Evolutionary conservation across 164 flowering plant species (phyloP).

Genomic region (Warburgia ugandensis): DNA sequence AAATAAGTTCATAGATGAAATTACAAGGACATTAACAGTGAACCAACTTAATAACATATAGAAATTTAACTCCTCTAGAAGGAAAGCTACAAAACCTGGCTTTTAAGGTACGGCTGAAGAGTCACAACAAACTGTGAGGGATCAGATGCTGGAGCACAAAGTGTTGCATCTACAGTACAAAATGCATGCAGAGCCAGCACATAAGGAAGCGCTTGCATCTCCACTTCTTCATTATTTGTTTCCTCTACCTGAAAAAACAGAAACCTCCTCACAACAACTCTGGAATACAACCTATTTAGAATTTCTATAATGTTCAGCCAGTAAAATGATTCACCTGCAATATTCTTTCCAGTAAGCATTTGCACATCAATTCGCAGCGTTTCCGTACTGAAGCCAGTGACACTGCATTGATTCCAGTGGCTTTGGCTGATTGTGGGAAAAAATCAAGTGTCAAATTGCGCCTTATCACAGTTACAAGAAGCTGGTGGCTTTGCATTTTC

Average conservation of each 20-base stretch:
- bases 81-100: constrained; percentile 41
- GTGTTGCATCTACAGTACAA: constrained; percentile 83
- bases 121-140: constrained; percentile 95
- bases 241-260: constrained; percentile 60
- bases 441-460: constrained; percentile 90
- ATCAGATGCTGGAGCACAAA: constrained; percentile 90
- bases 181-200: constrained; percentile 86
- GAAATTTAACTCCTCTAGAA: neutral
- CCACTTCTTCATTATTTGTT: constrained; percentile 52
- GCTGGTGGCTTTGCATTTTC: constrained; percentile 73
- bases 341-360: constrained; percentile 81
- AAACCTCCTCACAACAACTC: constrained; percentile 1
- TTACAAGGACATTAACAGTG: too few relatives aligned
- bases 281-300: neutral
- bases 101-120: constrained; percentile 91
- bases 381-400: constrained; percentile 70
- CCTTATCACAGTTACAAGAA: constrained; percentile 68
- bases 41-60: neutral
- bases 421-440: constrained; percentile 86
- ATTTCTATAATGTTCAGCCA: neutral
- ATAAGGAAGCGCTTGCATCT: constrained; percentile 70
- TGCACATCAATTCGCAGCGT: constrained; percentile 97
- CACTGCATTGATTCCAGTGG: constrained; percentile 79
- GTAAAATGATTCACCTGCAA: constrained; percentile 55
- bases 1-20: too few relatives aligned